Base-by-base conservation (phyloP, 2,329 filamentous ascomycete species). In the Fusarium setosum region DNA sequence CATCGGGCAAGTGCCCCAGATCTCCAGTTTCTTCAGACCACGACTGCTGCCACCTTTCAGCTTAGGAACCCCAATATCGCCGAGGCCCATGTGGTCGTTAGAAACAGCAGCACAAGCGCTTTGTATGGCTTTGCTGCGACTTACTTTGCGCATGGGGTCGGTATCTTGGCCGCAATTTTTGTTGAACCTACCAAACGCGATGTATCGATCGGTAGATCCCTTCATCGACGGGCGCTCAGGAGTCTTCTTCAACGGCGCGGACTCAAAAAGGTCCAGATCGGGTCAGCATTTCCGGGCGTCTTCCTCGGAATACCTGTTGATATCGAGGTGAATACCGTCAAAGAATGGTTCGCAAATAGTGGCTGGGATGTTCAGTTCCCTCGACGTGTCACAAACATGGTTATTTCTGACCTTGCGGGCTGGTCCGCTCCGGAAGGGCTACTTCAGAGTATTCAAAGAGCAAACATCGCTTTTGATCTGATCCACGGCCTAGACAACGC, bases 81-180 rank as follows among this genome's bases (percentile, higher is more conserved):
- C 56, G 93, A 97, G 77, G 83, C 89, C 1, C 94, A 98, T 76
- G 97, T 95, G 73, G 94, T 97, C 9, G 94, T 98, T 29, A 88
- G 94, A 18, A 98, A 97, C 75, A 96, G 92, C 79, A 97, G 92
- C 76, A 98, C 94, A 0, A 91, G 93, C 64, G 92, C 92, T 1
- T 80, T 98, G 1, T 97, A 97, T 73, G 94, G 94, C 3, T 98
- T 97, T 77, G 95, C 92, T 72, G 91, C 94, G 0, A 97, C 94
- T 0, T 97, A 97, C 74, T 94, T 88, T 74, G 88, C 92, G 73
- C 88, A 88, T 37, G 80, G 80, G 2, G 89, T 89, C 5, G 93
- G 93, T 15, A 90, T 93, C 17, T 88, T 98, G 49, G 94, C 92
- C 1, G 89, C 92, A 4, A 84, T 98, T n/a, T 91, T 97, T 63